Conservation (phyloP, 2,329 filamentous ascomycete species). For the Neodidymelliopsis sp. region DNA sequence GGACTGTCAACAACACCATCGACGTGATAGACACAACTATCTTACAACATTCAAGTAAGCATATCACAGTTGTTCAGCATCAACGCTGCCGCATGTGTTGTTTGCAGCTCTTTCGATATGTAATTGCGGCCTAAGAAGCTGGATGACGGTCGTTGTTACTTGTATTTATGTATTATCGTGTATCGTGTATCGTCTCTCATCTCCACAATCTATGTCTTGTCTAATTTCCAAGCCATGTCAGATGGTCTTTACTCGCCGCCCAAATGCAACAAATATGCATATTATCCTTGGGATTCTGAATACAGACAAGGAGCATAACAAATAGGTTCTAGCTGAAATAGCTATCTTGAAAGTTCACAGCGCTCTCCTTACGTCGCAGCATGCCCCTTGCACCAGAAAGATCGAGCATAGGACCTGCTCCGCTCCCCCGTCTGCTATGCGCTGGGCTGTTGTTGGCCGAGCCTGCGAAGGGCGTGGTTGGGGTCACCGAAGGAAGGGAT, state of each 20-base stretch:
- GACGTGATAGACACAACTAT: not conserved
- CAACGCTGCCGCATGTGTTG: not conserved
- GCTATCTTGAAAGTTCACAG: slow-evolving; percentile 9
- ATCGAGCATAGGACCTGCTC: slow-evolving; percentile 27
- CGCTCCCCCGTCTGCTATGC: slow-evolving; percentile 29
- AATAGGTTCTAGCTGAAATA: not conserved
- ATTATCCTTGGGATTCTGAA: not conserved
- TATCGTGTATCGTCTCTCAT: no score
- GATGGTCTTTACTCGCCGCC: not conserved
- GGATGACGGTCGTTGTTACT: no score
- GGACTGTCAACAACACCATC: not conserved
- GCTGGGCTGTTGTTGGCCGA: slow-evolving; percentile 16
- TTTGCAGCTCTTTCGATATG: not conserved
- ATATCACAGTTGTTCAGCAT: not conserved
- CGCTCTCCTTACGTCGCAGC: slow-evolving; percentile 30
- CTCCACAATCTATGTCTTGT: not conserved
- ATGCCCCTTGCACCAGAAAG: slow-evolving; percentile 44
- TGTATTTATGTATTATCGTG: not conserved
- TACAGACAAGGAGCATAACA: not conserved
- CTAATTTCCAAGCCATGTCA: not conserved
- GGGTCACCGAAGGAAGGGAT: slow-evolving; percentile 14
- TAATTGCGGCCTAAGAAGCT: no score
- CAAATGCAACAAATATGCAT: not conserved
- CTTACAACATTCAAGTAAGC: not conserved
- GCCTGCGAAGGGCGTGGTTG: slow-evolving; percentile 3